Conservation (phyloP, 805 yeast species). For the Wickerhamomyces strasburgensis region DNA sequence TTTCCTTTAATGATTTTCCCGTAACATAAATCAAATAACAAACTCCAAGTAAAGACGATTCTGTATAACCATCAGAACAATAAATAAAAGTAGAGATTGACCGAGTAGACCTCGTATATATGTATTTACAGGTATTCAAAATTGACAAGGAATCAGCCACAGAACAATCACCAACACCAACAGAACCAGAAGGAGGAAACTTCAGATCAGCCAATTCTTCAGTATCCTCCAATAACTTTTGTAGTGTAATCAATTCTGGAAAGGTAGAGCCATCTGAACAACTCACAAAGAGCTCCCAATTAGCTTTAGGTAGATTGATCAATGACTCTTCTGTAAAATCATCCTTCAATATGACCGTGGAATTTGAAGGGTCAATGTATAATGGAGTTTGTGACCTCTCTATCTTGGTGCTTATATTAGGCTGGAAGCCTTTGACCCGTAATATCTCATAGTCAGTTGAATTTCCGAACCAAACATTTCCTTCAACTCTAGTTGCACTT, state of each 20-base stretch:
- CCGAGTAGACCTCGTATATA: slow-evolving; percentile 39
- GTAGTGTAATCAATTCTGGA: slow-evolving; percentile 40
- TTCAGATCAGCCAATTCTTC: slow-evolving; percentile 31
- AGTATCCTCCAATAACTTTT: slow-evolving; percentile 17
- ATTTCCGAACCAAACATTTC: slow-evolving; percentile 78
- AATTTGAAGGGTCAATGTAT: slow-evolving; percentile 47
- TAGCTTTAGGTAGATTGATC: slow-evolving; percentile 46
- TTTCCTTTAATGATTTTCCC: slow-evolving; percentile 56
- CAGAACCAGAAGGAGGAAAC: slow-evolving; percentile 82
- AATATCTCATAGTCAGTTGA: slow-evolving; percentile 58
- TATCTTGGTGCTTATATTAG: slow-evolving; percentile 6
- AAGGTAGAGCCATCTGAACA: slow-evolving; percentile 58
- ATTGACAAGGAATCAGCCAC: slow-evolving; percentile 59
- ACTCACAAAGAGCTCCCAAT: slow-evolving; percentile 51
- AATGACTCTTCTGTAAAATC: slow-evolving; percentile 27
- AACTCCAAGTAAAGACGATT: slow-evolving; percentile 70
- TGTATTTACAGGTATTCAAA: slow-evolving; percentile 62
- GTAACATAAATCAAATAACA: slow-evolving; percentile 69
- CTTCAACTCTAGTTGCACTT: slow-evolving; percentile 56
- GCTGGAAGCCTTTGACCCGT: slow-evolving; percentile 17
- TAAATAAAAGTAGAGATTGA: slow-evolving; percentile 47
- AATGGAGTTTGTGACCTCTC: slow-evolving; percentile 26
- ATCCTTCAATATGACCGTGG: slow-evolving; percentile 39
- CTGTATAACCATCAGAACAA: slow-evolving; percentile 92
- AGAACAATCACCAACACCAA: slow-evolving; percentile 67